Conservation (phyloP, 805 yeast species). For the Kockiozyma suomiensis region DNA sequence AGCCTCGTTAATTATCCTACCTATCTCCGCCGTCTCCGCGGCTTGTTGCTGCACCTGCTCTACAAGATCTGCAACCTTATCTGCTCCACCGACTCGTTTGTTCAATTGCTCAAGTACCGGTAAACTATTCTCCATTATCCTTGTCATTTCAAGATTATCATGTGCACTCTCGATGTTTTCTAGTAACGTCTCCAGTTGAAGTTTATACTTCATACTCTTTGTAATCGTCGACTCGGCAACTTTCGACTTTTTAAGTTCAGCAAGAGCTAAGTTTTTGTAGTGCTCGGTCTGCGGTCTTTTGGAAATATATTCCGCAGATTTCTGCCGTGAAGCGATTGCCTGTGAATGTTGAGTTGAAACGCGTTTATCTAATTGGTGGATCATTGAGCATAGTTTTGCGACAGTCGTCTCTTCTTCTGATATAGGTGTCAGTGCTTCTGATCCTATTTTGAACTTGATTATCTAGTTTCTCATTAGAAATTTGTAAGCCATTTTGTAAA, state of each 20-base stretch:
- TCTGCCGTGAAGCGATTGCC: slow-evolving; percentile 8
- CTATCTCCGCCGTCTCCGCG: slow-evolving; percentile 46
- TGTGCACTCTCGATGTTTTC: slow-evolving; percentile 20
- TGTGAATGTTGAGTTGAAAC: slow-evolving; percentile 6
- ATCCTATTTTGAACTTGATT: slow-evolving; percentile 9
- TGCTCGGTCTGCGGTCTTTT: slow-evolving; percentile 15
- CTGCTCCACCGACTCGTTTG: slow-evolving; percentile 49
- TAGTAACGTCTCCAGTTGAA: slow-evolving; percentile 22
- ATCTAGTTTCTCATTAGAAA: neutral
- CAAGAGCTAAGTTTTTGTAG: slow-evolving; percentile 11
- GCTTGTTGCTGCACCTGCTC: slow-evolving; percentile 48
- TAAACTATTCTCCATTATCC: slow-evolving; percentile 46
- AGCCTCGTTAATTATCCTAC: slow-evolving; percentile 42
- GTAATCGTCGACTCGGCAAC: slow-evolving; percentile 12
- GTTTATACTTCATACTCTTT: slow-evolving; percentile 2
- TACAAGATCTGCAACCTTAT: slow-evolving; percentile 48
- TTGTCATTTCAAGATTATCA: slow-evolving; percentile 21
- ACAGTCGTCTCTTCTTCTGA: slow-evolving; percentile 27
- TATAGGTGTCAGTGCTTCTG: slow-evolving; percentile 1
- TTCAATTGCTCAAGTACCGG: slow-evolving; percentile 53
- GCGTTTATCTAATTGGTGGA: slow-evolving; percentile 1
- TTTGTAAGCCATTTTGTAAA: no score
- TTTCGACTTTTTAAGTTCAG: slow-evolving; percentile 15
- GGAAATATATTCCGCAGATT: slow-evolving; percentile 7
- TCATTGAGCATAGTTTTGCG: slow-evolving; percentile 12